Evolutionary conservation across 2,329 filamentous ascomycete genomes (phyloP).

Genomic region (Cladobotryum mycophilum): DNA sequence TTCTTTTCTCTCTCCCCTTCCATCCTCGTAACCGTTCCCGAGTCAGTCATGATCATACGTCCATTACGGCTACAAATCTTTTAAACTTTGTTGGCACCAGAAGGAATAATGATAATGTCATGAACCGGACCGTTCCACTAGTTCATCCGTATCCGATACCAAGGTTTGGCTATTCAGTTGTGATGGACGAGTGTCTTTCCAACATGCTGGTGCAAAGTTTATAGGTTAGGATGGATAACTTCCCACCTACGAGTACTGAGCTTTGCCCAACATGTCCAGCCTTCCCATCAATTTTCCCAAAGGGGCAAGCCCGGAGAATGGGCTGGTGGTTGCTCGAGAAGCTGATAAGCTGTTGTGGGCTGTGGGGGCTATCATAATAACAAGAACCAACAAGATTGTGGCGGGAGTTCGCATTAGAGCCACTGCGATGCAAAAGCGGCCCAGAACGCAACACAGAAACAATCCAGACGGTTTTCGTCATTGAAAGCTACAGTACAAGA

Average conservation of each 20-base stretch:
- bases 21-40: not conserved
- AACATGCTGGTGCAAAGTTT: too few relatives aligned
- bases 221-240: too few relatives aligned
- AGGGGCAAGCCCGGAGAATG: slow-evolving; percentile 11
- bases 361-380: slow-evolving; percentile 20
- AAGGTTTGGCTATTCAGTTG: slow-evolving; percentile 9
- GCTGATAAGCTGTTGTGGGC: slow-evolving; percentile 15
- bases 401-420: slow-evolving; percentile 11
- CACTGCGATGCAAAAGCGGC: slow-evolving; percentile 14
- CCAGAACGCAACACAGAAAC: slow-evolving; percentile 8
- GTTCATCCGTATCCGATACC: slow-evolving; percentile 13
- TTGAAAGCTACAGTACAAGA: slow-evolving; percentile 3
- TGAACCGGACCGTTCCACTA: slow-evolving; percentile 25
- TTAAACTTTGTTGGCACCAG: slow-evolving; percentile 3
- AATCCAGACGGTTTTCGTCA: slow-evolving; percentile 13
- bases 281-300: slow-evolving; percentile 7
- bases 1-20: too few relatives aligned
- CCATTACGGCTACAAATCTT: not conserved
- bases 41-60: not conserved
- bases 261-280: not conserved
- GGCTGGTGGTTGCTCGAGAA: slow-evolving; percentile 2
- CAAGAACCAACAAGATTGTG: slow-evolving; percentile 16
- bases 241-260: too few relatives aligned
- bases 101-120: not conserved
- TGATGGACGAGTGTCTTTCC: slow-evolving; percentile 1